Base-by-base conservation (phyloP, 768 basidiomycete genomes). In the Rhodotorula graminis region DNA sequence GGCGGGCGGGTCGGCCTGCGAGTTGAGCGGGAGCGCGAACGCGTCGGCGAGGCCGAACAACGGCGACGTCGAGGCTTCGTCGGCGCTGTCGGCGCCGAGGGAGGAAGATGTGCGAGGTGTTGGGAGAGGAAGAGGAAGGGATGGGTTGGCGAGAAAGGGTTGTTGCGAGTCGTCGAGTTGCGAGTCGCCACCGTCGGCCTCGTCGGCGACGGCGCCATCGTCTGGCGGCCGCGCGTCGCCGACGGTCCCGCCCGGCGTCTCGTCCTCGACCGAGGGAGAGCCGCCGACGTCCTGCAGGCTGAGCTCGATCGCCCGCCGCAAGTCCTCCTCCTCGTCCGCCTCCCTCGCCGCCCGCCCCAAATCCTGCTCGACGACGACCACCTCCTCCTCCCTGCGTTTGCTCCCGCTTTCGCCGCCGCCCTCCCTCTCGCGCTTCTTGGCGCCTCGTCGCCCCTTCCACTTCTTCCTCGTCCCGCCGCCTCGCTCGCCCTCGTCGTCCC, bases 71-170 rank as follows among this genome's bases (percentile, higher is more conserved):
- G 46, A 10, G 4, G 16, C 1, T 5, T 42, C 6, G 56, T 27
- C 50, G 33, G 0, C 12, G 10, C 37, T 1, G 56, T 27, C 50
- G 33, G 2, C 12, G 10, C 37, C 27, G 6, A 37, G 37, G 37
- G 37, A 5, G 5, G 37, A 37, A 37, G 50, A 19, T 2, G 37
- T 9, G 7, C 33, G 56, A 0, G 49, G 50, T n/a, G 40, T 33
- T 7, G 40, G 1, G 64, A 59, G 29, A 0, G 59, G 52, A 3
- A 71, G 19, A 14, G 64, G 64, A 6, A 71, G 61, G 5, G 70
- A 66, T 5, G 64, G 64, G 44, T 71, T 61, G 33, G 65, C 70
- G 55, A 69, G 42, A 52, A 66, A 71, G 12, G 67, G 67, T 14
- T 44, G 40, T 31, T 72, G 63, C n/a, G 66, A 68, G 31, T 61